Conservation (phyloP, 2,329 filamentous ascomycete species). For the Coleophoma cylindrospora region DNA sequence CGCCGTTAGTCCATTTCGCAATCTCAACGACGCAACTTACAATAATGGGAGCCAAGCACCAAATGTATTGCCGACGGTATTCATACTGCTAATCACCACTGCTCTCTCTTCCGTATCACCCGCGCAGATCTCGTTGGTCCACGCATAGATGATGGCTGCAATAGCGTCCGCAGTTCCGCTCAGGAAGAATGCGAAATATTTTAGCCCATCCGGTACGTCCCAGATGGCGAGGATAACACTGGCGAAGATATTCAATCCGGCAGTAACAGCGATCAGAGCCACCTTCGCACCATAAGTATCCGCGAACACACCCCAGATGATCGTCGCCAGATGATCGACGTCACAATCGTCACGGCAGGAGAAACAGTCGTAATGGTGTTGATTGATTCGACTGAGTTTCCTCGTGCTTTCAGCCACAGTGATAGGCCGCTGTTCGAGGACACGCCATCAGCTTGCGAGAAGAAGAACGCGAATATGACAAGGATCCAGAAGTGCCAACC, state of each 20-base stretch:
- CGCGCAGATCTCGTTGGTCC: conserved; percentile 26
- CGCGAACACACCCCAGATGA: conserved; percentile 6
- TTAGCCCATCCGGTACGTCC: conserved; percentile 23
- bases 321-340: too few species aligned
- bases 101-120: conserved; percentile 28
- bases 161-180: conserved; percentile 27
- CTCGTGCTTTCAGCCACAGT: conserved; percentile 5
- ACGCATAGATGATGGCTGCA: conserved; percentile 27
- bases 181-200: conserved; percentile 27
- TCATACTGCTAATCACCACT: conserved; percentile 28
- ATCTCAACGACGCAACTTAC: conserved; percentile 3
- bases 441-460: conserved; percentile 8
- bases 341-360: conserved; percentile 7
- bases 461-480: conserved; percentile 8
- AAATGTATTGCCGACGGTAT: conserved; percentile 29
- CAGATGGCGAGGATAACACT: conserved; percentile 24
- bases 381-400: conserved; percentile 2
- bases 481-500: conserved; percentile 10
- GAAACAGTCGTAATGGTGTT: conserved; percentile 3
- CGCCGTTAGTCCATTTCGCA: not conserved
- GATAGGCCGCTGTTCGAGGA: conserved; percentile 8
- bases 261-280: conserved; percentile 6
- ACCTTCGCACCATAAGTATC: conserved; percentile 9
- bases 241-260: conserved; percentile 16
- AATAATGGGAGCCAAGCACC: conserved; percentile 23